Base-by-base conservation (phyloP, 2,329 filamentous ascomycete genomes). In the Talaromyces sp. region DNA sequence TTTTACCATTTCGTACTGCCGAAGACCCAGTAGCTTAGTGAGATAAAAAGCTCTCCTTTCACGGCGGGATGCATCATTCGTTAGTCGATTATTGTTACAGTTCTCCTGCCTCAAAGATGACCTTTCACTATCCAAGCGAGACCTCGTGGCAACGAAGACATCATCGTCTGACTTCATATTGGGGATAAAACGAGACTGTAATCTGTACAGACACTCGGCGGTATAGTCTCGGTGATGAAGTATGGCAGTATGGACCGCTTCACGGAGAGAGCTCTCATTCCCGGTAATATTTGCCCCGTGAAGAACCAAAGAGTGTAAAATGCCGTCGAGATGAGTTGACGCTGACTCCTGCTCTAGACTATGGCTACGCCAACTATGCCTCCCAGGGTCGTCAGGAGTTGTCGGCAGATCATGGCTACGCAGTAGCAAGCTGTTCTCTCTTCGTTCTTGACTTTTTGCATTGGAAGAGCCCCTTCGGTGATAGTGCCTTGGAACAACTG, bases 161-260 rank as follows among this genome's bases (percentile, higher is more conserved):
- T 60, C 58, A 22, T 19, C 13, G 27, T 60, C 39, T 33, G 11
- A 33, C 11, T 60, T 60, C 31, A 60, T 39, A 19, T 60, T 37
- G 10, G 58, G 43, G 6, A 50, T 16, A 39, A 39, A 50, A 35
- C 31, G 58, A 27, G 43, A 60, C 10, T 60, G 58, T 35, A 60
- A 60, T 60, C 43, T 50, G 27, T 50, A 37, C 43, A 60, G 31
- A 39, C 58, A 60, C 43, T 48, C 14, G 31, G 43, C 31, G 13
- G 58, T 60, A 50, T 60, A 60, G 43, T 60, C 58, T 48, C 58
- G 43, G 37, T 24, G n/a, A 37, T 60, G 43, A 35, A 39, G n/a
- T 60, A 60, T 31, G 50, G 43, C 58, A 11, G 11, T 14, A 39
- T 60, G 31, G 58, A 60, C 39, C 16, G 58, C 58, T 22, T 60